Percentiles rank a stretch among this genome's conserved stretches.
Evolutionary conservation across 2,329 filamentous ascomycete genomes (phyloP).

Genomic region (Colletotrichum acutatum): DNA sequence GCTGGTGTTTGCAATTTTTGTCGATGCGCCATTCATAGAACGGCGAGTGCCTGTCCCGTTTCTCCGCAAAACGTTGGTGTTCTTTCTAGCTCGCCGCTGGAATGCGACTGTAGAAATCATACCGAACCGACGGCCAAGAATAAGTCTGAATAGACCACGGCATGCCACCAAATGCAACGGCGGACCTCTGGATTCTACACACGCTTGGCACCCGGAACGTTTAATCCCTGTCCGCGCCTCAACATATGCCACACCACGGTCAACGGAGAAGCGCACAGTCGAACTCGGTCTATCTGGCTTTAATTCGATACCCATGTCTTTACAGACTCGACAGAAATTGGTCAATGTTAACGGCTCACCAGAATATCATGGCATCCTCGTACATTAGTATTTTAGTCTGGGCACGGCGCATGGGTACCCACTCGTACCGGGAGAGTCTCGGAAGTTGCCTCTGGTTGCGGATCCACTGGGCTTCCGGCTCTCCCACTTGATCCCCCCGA

Average conservation of each 20-base stretch:
- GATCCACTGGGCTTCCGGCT: slow-evolving; percentile 12
- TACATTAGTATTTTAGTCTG: not conserved
- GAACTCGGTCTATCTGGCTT: not conserved
- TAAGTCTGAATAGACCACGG: not conserved
- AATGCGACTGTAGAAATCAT: not conserved
- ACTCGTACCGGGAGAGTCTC: slow-evolving; percentile 24
- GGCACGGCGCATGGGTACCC: not conserved
- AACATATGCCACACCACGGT: not conserved
- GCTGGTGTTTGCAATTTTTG: not conserved
- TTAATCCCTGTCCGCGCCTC: not conserved
- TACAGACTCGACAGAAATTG: not conserved
- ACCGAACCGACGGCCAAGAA: not conserved
- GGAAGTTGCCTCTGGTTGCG: slow-evolving; percentile 6
- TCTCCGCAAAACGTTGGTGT: not conserved
- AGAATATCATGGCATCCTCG: slow-evolving; percentile 6
- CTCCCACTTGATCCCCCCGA: slow-evolving; percentile 18
- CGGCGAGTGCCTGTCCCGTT: slow-evolving; percentile 8
- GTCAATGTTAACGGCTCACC: not conserved
- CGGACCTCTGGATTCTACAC: not conserved
- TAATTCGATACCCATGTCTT: not conserved
- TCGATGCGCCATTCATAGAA: slow-evolving; percentile 7
- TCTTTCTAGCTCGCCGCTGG: not conserved
- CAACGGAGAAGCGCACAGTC: not conserved
- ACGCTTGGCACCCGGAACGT: not conserved
- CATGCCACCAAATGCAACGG: not conserved